Evolutionary conservation across 2,329 filamentous ascomycete species (phyloP).

Genomic region (Verticillium albo-atrum): DNA sequence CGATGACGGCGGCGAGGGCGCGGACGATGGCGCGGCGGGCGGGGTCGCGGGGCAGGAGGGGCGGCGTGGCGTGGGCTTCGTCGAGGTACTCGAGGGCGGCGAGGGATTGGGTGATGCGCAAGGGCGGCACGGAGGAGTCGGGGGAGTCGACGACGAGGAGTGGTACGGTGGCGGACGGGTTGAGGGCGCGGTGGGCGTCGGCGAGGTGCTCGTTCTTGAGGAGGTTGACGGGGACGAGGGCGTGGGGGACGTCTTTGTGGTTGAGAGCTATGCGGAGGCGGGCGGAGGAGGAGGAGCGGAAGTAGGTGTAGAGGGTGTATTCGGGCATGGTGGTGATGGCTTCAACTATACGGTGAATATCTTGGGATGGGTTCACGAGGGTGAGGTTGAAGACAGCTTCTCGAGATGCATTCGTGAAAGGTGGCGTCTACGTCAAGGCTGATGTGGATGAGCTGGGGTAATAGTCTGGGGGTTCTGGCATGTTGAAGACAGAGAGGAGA

Average conservation of each 20-base stretch:
- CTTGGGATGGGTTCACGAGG: not conserved
- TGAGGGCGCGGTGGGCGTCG: conserved; percentile 38
- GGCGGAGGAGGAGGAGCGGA: conserved; percentile 58
- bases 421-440: not conserved
- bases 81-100: conserved; percentile 61
- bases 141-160: conserved; percentile 33
- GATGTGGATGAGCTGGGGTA: not conserved
- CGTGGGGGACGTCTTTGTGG: conserved; percentile 47
- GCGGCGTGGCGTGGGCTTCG: conserved; percentile 39
- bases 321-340: conserved; percentile 16
- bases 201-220: conserved; percentile 47
- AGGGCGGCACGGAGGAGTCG: conserved; percentile 9
- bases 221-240: conserved; percentile 45
- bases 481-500: not conserved
- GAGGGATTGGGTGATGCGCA: conserved; percentile 51
- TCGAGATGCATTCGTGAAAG: not conserved
- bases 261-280: conserved; percentile 56
- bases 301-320: conserved; percentile 53
- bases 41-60: conserved; percentile 42
- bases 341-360: no score
- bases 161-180: conserved; percentile 52
- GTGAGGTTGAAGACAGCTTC: not conserved
- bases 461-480: no score
- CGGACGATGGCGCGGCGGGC: conserved; percentile 44
- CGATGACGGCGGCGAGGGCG: conserved; percentile 49